Percentiles rank a stretch among this genome's conserved stretches.
phyloP scores from a whole-genome alignment of 495 filamentous ascomycete genomes.

The Aspergillus indologenus region DNA sequence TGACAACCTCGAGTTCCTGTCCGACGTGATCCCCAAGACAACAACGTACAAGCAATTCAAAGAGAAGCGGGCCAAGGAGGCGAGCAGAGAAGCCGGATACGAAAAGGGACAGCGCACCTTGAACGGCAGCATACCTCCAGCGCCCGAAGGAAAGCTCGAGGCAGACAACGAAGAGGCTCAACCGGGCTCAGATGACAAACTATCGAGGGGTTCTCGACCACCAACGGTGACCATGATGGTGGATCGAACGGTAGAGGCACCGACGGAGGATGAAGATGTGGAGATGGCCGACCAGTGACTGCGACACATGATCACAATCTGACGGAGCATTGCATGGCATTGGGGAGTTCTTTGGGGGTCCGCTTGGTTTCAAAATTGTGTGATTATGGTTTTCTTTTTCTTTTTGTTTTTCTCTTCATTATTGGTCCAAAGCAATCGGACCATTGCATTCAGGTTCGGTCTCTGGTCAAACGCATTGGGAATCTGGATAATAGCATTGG shows the following conservation, averaged over 20 bases:
- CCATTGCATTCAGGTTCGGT: background rate
- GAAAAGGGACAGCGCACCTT: conserved; percentile 55
- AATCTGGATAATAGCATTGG: conserved; percentile 3
- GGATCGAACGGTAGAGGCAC: conserved; percentile 32
- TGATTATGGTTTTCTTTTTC: background rate
- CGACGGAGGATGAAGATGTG: conserved; percentile 28
- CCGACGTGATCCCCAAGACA: conserved; percentile 86
- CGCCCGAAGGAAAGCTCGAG: conserved; percentile 33
- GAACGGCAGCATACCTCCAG: conserved; percentile 33
- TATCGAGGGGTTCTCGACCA: conserved; percentile 29
- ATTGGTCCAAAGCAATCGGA: background rate
- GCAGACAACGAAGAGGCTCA: conserved; percentile 11
- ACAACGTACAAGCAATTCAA: conserved; percentile 77
- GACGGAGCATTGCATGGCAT: conserved; percentile 15
- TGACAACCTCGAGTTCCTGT: conserved; percentile 93
- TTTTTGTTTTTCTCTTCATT: background rate
- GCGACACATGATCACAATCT: conserved; percentile 17
- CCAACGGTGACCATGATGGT: conserved; percentile 39
- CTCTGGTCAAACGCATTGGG: conserved; percentile 9
- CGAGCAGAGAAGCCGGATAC: conserved; percentile 37
- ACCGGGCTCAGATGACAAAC: conserved; percentile 18
- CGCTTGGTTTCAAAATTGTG: conserved; percentile 13
- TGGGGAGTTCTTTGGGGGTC: conserved; percentile 27
- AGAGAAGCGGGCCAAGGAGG: conserved; percentile 53
- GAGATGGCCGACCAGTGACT: conserved; percentile 44